Evolutionary conservation across 805 yeast genomes (phyloP), one percentile per base, ranked within the genome.

Genomic region (Saccharomyces eubayanus): DNA sequence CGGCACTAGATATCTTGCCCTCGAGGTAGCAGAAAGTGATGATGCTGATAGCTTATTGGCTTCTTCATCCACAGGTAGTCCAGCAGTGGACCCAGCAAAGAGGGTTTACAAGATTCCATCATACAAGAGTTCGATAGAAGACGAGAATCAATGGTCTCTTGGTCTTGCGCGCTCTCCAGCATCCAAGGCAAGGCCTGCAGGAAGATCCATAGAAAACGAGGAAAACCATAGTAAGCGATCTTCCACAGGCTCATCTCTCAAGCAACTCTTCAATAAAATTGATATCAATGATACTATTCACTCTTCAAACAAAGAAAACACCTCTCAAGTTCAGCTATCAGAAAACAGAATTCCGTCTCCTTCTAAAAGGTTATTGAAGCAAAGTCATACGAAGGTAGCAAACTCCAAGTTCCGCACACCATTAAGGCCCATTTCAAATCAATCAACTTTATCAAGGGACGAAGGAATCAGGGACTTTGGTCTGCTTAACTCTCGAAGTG

Each of bases 211-310:
- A 24, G 43, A 36, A 36, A 36, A 36, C 24, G 43, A 36, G 16
- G 43, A 36, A n/a, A 16, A n/a, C 21, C 9, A 36, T 36, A 21
- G 43, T n/a, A 36, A 66, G 46, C 58, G 72, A 46, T 64, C 69
- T 5, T 65, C 70, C 1, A 68, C 72, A 1, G 63, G 71, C 21
- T 62, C 68, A 2, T 67, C 72, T 3, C 56, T 68, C 47, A 66
- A 67, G 47, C 69, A 66, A 45, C 51, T 67, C 53, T 60, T 68
- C 24, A 64, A 63, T 45, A 63, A 65, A 28, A 65, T 68, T 31
- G 63, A 56, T 12, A 46, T 61, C 46, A 54, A 55, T 43, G 65
- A 61, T 54, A 64, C 63, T 14, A 56, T 14, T 31, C 21, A 46
- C 6, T 31, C 21, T 5, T 36, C 21, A 49, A 50, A 48, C 12